Base-by-base conservation (phyloP, 805 yeast genomes). In the Candida hispaniensis region DNA sequence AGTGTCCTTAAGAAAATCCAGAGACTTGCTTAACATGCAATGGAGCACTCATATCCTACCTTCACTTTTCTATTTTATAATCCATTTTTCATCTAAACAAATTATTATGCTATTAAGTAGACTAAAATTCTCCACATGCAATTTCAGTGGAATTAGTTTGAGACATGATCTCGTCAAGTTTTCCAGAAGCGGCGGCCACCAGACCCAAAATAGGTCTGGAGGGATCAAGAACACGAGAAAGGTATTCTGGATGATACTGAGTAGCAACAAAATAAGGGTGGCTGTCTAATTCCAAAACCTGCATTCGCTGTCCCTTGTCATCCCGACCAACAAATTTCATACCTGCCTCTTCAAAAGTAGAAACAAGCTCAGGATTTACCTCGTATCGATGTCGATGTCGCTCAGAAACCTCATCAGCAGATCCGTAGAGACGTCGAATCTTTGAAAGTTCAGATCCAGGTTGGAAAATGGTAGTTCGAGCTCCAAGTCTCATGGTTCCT, bases 341-440 rank as follows among this genome's bases (percentile, higher is more conserved):
- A 12, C 97, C 98, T 34, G 75, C 63, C 6, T 59, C 58, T 61
- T 91, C 97, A 43, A 88, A 70, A 26, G 63, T 59, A 11, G 61
- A 64, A 44, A 86, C 77, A 47, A 81, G 65, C 44, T 69, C 71
- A 10, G 98, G 99, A 61, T 86, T 88, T 49, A 91, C 81, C 61
- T 91, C 99, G 59, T 91, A 91, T 64, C 99, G 76, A 61, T 91
- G 99, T 66, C 99, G 79, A 60, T 91, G 99, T 69, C 99, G 81
- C 66, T 91, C 99, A 42, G 66, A 66, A 33, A 85, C 86, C 28
- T 68, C 62, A 2, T 64, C 67, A 17, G 67, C 66, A 41, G 71
- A 74, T 40, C 91, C 93, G 56, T 88, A 88, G 38, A 88, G 66
- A 60, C 73, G 69, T 59, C 80, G 74, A 50, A 91, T 71, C 44